These are phyloP conservation scores for carrot (Daucus carota) DNA, from an alignment of 129 eudicot species.

Conservation along the genomic window DH1_v3.0 NC_030384.2:28578501-28579000, in stretches of 20 bases:
- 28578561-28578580: neutral
- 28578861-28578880: too few species aligned
- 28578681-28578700: slow-evolving; percentile 7
- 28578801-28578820: neutral
- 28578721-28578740: slow-evolving; percentile 85
- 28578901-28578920: too few species aligned
- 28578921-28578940: too few species aligned
- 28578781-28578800: slow-evolving; percentile 90
- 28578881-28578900: too few species aligned
- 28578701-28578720: slow-evolving; percentile 58
- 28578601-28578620: neutral
- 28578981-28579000: too few species aligned
- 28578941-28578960: too few species aligned
- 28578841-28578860: neutral
- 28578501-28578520: slow-evolving; percentile 17
- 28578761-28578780: slow-evolving; percentile 98
- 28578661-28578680: neutral
- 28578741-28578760: slow-evolving; percentile 76
- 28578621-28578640: neutral
- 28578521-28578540: neutral
- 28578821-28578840: neutral
- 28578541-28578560: neutral
- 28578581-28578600: too few species aligned
- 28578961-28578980: too few species aligned
- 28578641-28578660: neutral